Percentiles rank a stretch among this genome's conserved stretches.
Conservation (phyloP, 371 early-diverging fungal genomes). For the Chytridiales sp. region DNA sequence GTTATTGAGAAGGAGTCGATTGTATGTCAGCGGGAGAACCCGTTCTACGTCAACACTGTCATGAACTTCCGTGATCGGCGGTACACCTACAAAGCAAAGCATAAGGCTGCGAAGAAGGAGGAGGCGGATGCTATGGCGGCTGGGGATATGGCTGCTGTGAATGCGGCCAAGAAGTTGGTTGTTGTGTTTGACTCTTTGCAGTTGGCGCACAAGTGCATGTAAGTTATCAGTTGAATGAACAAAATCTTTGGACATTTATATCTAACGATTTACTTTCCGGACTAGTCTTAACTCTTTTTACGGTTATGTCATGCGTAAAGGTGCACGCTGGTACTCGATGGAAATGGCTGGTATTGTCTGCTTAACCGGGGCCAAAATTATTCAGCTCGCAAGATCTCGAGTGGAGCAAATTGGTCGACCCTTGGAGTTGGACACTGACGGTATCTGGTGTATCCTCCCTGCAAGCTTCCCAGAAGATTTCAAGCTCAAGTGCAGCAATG, state of each 20-base stretch:
- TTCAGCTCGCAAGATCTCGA: constrained; percentile 91
- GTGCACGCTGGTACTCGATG: constrained; percentile 99
- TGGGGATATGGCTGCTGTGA: constrained; percentile 72
- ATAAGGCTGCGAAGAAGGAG: constrained; percentile 88
- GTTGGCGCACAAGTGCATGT: constrained; percentile 98
- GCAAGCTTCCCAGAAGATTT: constrained; percentile 91
- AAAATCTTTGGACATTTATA: neutral
- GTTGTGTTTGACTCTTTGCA: constrained; percentile 97
- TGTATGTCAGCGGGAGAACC: constrained; percentile 98
- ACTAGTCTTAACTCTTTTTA: constrained; percentile 92
- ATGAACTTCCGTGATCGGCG: constrained; percentile 97
- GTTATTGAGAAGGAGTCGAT: constrained; percentile 80
- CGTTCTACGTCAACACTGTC: constrained; percentile 99
- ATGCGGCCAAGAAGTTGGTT: constrained; percentile 91
- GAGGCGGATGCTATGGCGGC: constrained; percentile 65
- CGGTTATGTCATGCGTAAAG: constrained; percentile 99
- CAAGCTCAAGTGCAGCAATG: constrained; percentile 73
- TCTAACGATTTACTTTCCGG: neutral
- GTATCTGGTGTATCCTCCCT: constrained; percentile 99
- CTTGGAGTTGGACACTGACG: constrained; percentile 99
- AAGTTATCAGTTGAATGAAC: too few species aligned
- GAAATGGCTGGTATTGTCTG: constrained; percentile 99
- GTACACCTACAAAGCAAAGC: constrained; percentile 95
- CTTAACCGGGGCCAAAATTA: constrained; percentile 95
- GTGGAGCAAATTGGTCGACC: constrained; percentile 96